phyloP scores from a whole-genome alignment of 805 yeast genomes.

The Wickerhamiella occidentalis region DNA sequence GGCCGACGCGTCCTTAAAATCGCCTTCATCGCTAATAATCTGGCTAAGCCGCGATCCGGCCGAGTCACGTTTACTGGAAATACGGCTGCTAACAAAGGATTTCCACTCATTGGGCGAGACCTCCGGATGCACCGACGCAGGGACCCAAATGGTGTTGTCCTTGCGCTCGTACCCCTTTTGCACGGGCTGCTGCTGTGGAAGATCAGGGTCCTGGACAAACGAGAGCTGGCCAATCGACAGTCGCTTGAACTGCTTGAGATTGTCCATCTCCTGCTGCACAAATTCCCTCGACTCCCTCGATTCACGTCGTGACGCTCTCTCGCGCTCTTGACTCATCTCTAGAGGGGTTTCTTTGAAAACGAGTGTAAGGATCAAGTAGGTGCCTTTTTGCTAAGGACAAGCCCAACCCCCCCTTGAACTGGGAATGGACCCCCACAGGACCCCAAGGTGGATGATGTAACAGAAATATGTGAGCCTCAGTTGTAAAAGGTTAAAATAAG shows the following conservation, averaged over 20 bases:
- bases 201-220: conserved; percentile 31
- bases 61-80: conserved; percentile 18
- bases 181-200: conserved; percentile 20
- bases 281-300: conserved; percentile 13
- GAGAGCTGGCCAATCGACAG: conserved; percentile 29
- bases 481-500: too few species aligned
- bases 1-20: conserved; percentile 26
- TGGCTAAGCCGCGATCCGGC: conserved; percentile 27
- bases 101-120: conserved; percentile 77
- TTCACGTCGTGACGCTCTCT: not conserved
- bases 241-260: conserved; percentile 32
- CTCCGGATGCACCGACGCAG: conserved; percentile 87
- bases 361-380: not conserved
- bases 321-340: not conserved
- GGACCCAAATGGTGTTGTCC: conserved; percentile 70
- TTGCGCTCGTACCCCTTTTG: conserved; percentile 6
- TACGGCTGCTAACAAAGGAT: conserved; percentile 31
- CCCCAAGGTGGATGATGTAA: not conserved
- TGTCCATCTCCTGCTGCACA: conserved; percentile 33
- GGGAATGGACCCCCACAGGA: not conserved
- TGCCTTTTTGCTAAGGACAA: not conserved
- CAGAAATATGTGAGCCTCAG: too few species aligned
- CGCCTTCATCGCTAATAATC: conserved; percentile 27
- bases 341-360: not conserved
- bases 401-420: not conserved